phyloP scores from a whole-genome alignment of 2,329 filamentous ascomycete genomes.

The Aurifilum marmelostoma region DNA sequence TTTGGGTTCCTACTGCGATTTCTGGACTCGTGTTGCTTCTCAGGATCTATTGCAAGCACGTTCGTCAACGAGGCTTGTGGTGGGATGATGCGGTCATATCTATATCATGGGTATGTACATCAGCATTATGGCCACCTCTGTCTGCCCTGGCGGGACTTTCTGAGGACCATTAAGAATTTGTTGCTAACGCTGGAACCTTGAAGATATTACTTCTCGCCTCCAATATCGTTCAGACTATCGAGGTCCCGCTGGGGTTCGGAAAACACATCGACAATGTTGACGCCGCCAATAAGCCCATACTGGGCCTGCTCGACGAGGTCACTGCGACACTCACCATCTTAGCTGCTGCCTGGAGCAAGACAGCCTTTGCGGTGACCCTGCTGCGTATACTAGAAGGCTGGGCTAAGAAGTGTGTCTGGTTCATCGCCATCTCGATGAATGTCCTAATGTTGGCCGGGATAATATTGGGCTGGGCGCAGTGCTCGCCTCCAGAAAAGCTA shows the following conservation, averaged over 20 bases:
- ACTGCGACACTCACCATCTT: slow-evolving; percentile 30
- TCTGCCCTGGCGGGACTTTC: no score
- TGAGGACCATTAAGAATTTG: no score
- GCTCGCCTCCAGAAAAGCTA: slow-evolving; percentile 27
- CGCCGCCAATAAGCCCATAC: background rate
- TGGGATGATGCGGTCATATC: slow-evolving; percentile 4
- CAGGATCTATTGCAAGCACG: background rate
- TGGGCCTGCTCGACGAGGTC: slow-evolving; percentile 7
- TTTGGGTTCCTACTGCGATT: background rate
- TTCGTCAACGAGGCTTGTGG: slow-evolving; percentile 4
- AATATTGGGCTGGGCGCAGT: slow-evolving; percentile 33
- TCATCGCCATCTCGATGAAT: slow-evolving; percentile 39
- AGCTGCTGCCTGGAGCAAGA: slow-evolving; percentile 40
- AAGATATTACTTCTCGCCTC: slow-evolving; percentile 7
- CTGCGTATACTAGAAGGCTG: slow-evolving; percentile 37
- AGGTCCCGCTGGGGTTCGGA: slow-evolving; percentile 9
- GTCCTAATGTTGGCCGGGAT: slow-evolving; percentile 34
- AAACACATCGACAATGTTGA: slow-evolving; percentile 10
- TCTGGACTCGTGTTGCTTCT: background rate
- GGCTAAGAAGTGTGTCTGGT: slow-evolving; percentile 36
- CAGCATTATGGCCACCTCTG: no score
- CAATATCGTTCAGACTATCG: slow-evolving; percentile 21
- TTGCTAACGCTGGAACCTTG: background rate
- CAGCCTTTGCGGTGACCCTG: slow-evolving; percentile 42
- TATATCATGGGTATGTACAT: background rate